Evolutionary conservation across 2,329 filamentous ascomycete species (phyloP).

Genomic region (Verticillium klebahnii): DNA sequence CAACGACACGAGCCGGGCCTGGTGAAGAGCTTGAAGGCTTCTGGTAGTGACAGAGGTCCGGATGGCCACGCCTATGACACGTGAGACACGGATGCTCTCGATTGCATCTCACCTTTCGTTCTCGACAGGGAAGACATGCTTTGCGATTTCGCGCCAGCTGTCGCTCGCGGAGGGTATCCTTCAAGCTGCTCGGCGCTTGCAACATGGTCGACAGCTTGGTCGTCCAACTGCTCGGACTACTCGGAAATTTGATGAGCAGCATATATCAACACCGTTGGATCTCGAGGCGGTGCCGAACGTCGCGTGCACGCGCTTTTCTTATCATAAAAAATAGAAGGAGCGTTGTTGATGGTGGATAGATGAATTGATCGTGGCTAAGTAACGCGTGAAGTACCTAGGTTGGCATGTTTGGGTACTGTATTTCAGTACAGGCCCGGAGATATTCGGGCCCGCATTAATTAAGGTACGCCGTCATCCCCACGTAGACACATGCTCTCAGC

Average conservation of each 20-base stretch:
- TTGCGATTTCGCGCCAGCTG: neutral
- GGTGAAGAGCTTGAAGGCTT: neutral
- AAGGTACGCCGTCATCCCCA: neutral
- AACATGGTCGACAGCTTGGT: neutral
- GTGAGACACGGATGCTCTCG: neutral
- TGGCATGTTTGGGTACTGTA: no score
- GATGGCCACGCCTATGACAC: neutral
- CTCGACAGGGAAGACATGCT: neutral
- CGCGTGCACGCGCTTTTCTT: no score
- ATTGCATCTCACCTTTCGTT: neutral
- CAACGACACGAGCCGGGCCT: neutral
- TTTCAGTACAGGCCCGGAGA: neutral
- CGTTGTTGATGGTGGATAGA: neutral
- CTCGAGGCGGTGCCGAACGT: no score
- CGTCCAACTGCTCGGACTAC: neutral
- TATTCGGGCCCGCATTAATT: neutral
- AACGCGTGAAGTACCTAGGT: no score
- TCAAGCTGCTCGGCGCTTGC: neutral
- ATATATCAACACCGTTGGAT: no score
- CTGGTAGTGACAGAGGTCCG: neutral
- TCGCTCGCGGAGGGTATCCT: neutral
- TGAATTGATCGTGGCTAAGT: neutral
- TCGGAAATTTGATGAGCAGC: no score
- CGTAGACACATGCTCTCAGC: conserved; percentile 27
- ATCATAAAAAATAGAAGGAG: no score